Evolutionary conservation across 164 flowering plant genomes (phyloP).

Genomic region (Magnolia officinalis): DNA sequence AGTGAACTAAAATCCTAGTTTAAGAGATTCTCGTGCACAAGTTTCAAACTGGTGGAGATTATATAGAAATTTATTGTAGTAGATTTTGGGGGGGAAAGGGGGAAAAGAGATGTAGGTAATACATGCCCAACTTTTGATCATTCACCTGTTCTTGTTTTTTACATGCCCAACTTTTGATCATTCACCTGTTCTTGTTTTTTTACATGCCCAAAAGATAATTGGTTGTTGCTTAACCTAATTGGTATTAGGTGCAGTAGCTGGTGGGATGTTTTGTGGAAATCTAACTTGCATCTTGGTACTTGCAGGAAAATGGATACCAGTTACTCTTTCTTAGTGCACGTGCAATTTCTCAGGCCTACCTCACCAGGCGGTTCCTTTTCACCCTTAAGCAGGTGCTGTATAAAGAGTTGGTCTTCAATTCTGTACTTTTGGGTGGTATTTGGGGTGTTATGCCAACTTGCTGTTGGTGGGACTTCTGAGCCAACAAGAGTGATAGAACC

Average conservation of each 20-base stretch:
- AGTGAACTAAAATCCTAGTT: no score
- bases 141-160: no score
- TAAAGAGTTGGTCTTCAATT: background rate
- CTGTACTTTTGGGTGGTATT: background rate
- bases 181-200: no score
- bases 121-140: no score
- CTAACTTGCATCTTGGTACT: background rate
- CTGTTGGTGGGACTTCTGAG: background rate
- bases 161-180: no score
- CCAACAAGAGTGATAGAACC: background rate
- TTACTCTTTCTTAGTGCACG: slow-evolving; percentile 96
- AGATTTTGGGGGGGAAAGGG: no score
- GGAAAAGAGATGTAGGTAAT: no score
- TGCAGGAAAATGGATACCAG: slow-evolving; percentile 94
- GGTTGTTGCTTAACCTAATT: no score
- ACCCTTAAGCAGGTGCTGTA: slow-evolving; percentile 82
- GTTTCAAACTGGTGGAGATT: no score
- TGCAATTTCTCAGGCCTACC: slow-evolving; percentile 83
- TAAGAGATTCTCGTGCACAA: no score
- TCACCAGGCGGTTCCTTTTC: slow-evolving; percentile 76
- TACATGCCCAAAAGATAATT: no score
- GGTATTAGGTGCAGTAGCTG: background rate
- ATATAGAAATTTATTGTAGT: no score
- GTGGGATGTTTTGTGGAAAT: slow-evolving; percentile 1
- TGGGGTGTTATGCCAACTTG: background rate